Base-by-base conservation (phyloP, 169 alveolate genomes). In the Plasmodium gonderi region DNA sequence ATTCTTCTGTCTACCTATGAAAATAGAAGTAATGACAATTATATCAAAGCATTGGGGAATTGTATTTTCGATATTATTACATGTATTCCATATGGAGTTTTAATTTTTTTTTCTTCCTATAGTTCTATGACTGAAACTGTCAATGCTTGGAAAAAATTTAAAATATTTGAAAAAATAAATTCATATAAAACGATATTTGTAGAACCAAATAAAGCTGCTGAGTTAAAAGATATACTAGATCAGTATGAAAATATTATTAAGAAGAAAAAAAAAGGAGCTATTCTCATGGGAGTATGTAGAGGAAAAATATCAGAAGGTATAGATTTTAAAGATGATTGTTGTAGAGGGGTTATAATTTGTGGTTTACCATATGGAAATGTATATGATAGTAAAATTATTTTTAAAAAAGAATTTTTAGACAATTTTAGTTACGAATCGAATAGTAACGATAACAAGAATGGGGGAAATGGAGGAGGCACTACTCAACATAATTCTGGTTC, bases 301-400 rank as follows among this genome's bases (percentile, higher is more conserved):
- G 99, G 99, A 0, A 97, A 97, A 80, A 94, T 98, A 44, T 96
- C 99, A 17, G 99, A 98, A 96, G 99, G 99, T 7, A 96, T 98
- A 14, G 98, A 98, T 92, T 97, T 97, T 92, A 95, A 96, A 64
- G 99, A 98, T 95, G 98, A 96, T 82, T 95, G 95, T 74, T 97
- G 98, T 80, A 81, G 99, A 60, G 98, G 98, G 47, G 99, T 97
- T 23, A 85, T 98, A 65, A 91, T 98, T 29, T 96, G 98, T 64
- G 99, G 99, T 12, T 93, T 98, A 8, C 99, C 99, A 0, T 98
- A 95, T 95, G 99, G 99, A 8, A 96, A 97, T 67, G 94, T 96
- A 12, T 89, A 95, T 45, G 99, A 98, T 85, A 96, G 97, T 54
- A 96, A 92, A 64, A 97, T 98, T n/a, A 96, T 96, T 64, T 96